Base-by-base conservation (phyloP, 306 rosid genomes). In the Aeschynomene evenia region DNA sequence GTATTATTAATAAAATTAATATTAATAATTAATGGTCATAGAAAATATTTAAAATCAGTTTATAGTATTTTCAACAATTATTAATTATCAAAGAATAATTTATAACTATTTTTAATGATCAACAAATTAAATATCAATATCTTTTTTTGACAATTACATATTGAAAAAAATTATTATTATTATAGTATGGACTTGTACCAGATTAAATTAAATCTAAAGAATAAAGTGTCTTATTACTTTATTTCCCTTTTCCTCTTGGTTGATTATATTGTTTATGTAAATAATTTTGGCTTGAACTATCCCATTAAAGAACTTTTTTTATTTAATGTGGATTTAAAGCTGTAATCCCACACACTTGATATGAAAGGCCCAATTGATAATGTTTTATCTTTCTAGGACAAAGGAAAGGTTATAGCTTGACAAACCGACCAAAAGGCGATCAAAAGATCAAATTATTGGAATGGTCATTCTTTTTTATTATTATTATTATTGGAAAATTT, bases 331-430 rank as follows among this genome's bases (percentile, higher is more conserved):
- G 33, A 58, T 21, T 42, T 50, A 72, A 68, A 67, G 73, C 74
- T 68, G 26, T n/a, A 39, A 76, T 63, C 74, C 58, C 77, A 59
- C 63, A 59, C 63, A 20, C 59, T 43, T 68, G 80, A 83, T 73
- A 83, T 57, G 70, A 79, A 88, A 79, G 66, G 2, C 58, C 66
- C 23, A 54, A 70, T 15, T 49, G 60, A 31, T 54, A 50, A 23
- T 82, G 86, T 82, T 74, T 74, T 71, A 82, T 57, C 80, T 80
- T 82, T 83, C 42, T 11, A 70, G 61, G 89, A 87, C 87, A 87
- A 51, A 67, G 23, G 53, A 67, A 69, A 52, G 71, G 60, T 66
- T 81, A 60, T 68, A 79, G 85, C 84, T 63, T 66, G 74, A 63
- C 84, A 72, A 39, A 45, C 73, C 81, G 66, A 61, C 72, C 82